phyloP scores from a whole-genome alignment of 805 yeast genomes.

The Lipomyces kockii region DNA sequence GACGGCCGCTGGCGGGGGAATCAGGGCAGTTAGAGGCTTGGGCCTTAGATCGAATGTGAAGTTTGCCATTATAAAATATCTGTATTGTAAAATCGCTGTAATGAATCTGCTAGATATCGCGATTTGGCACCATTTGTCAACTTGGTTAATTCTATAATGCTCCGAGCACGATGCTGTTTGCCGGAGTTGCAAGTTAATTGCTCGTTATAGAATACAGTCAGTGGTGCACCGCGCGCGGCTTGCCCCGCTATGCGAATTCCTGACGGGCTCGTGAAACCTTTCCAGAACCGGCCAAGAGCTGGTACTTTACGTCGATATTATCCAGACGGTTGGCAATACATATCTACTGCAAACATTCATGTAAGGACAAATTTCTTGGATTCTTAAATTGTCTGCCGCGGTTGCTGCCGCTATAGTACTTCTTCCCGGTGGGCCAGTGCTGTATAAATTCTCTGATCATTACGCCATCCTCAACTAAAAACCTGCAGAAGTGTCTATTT shows the following conservation, averaged over 20 bases:
- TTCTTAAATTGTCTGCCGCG: neutral
- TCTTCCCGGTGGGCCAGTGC: neutral
- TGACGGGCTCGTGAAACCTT: too few relatives aligned
- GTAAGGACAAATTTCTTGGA: too few relatives aligned
- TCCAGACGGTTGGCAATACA: too few relatives aligned
- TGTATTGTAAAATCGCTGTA: neutral
- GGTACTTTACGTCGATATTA: too few relatives aligned
- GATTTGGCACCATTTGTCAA: neutral
- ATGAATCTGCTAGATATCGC: neutral
- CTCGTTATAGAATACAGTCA: too few relatives aligned
- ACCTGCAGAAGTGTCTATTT: neutral
- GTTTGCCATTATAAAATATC: constrained; percentile 7
- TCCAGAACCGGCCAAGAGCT: too few relatives aligned
- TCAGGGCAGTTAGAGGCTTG: constrained; percentile 14
- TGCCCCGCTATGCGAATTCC: too few relatives aligned
- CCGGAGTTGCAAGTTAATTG: too few relatives aligned
- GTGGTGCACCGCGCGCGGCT: too few relatives aligned
- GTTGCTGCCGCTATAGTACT: neutral
- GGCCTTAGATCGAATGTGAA: constrained; percentile 24
- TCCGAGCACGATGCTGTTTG: too few relatives aligned
- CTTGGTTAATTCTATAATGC: neutral
- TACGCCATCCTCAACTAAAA: neutral
- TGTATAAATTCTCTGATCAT: neutral
- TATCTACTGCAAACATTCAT: too few relatives aligned
- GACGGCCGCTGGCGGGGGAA: constrained; percentile 24